phyloP scores from a whole-genome alignment of 805 yeast genomes.

The Candida awuae region DNA sequence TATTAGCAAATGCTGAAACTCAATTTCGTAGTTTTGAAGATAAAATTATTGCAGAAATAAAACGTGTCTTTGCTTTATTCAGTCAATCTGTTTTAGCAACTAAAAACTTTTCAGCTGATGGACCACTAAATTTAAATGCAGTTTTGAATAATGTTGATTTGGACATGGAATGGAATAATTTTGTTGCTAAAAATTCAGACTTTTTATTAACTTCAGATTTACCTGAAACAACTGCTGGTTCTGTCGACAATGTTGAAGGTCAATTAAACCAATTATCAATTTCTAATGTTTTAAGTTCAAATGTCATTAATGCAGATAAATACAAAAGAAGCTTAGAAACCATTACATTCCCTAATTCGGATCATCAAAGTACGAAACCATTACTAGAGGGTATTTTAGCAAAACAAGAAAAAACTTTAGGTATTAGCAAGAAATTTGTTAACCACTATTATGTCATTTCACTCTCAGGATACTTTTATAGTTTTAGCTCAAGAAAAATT shows the following conservation, averaged over 20 bases:
- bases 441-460: slow-evolving; percentile 42
- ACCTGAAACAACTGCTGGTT: neutral
- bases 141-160: slow-evolving; percentile 29
- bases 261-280: too few relatives aligned
- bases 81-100: slow-evolving; percentile 24
- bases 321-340: slow-evolving; percentile 30
- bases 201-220: slow-evolving; percentile 26
- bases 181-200: slow-evolving; percentile 27
- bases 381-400: slow-evolving; percentile 39
- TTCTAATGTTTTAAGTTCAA: too few relatives aligned
- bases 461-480: slow-evolving; percentile 36
- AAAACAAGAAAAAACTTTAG: slow-evolving; percentile 37
- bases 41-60: slow-evolving; percentile 36
- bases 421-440: slow-evolving; percentile 31
- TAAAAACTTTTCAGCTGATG: slow-evolving; percentile 24
- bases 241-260: too few relatives aligned
- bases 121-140: slow-evolving; percentile 25
- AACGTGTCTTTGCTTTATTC: slow-evolving; percentile 31
- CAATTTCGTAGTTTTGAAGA: slow-evolving; percentile 34
- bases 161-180: slow-evolving; percentile 39
- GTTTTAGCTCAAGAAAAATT: slow-evolving; percentile 37
- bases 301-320: slow-evolving; percentile 10
- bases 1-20: slow-evolving; percentile 35
- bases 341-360: slow-evolving; percentile 33
- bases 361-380: slow-evolving; percentile 36